These are phyloP conservation scores for Polyplosphaeria fusca DNA, from an alignment of 495 filamentous ascomycete genomes.

Conservation along the genomic window DNA sequence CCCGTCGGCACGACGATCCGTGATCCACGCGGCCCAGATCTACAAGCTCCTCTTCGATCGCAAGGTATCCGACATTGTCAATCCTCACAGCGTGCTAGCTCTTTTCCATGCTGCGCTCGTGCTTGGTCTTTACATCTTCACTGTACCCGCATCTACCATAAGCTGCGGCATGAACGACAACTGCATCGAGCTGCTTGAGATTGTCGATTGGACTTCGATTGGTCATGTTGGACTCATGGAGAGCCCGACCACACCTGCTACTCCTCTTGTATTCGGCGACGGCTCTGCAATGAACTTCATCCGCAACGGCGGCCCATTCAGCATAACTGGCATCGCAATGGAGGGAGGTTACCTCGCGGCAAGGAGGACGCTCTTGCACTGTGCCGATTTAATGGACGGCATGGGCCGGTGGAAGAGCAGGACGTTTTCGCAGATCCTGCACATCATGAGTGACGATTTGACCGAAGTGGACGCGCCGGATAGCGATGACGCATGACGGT, in stretches of 20 bases:
- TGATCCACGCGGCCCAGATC: slow-evolving; percentile 52
- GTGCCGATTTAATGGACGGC: slow-evolving; percentile 50
- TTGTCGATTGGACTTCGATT: slow-evolving; percentile 50
- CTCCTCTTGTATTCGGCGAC: slow-evolving; percentile 41
- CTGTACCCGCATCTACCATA: slow-evolving; percentile 40
- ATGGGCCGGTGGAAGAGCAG: slow-evolving; percentile 53
- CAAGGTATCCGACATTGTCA: slow-evolving; percentile 50
- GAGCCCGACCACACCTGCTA: slow-evolving; percentile 44
- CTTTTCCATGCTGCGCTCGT: slow-evolving; percentile 52
- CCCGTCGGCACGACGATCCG: slow-evolving; percentile 48
- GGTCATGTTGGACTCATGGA: slow-evolving; percentile 33
- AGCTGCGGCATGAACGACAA: slow-evolving; percentile 38
- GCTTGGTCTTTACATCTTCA: slow-evolving; percentile 53
- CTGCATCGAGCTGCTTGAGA: slow-evolving; percentile 50
- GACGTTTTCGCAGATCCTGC: slow-evolving; percentile 50
- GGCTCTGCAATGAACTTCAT: slow-evolving; percentile 50
- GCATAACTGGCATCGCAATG: slow-evolving; percentile 48
- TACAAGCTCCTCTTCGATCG: slow-evolving; percentile 52
- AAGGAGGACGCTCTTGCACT: slow-evolving; percentile 50
- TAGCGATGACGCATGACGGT: slow-evolving; percentile 30
- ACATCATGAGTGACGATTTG: slow-evolving; percentile 56
- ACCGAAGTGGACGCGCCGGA: slow-evolving; percentile 44
- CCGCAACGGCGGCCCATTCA: slow-evolving; percentile 50
- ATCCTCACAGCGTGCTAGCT: slow-evolving; percentile 49
- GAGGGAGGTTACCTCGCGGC: slow-evolving; percentile 52